These are phyloP conservation scores for Myxozyma udenii DNA, from an alignment of 805 yeast species.

Conservation along the genomic window DNA sequence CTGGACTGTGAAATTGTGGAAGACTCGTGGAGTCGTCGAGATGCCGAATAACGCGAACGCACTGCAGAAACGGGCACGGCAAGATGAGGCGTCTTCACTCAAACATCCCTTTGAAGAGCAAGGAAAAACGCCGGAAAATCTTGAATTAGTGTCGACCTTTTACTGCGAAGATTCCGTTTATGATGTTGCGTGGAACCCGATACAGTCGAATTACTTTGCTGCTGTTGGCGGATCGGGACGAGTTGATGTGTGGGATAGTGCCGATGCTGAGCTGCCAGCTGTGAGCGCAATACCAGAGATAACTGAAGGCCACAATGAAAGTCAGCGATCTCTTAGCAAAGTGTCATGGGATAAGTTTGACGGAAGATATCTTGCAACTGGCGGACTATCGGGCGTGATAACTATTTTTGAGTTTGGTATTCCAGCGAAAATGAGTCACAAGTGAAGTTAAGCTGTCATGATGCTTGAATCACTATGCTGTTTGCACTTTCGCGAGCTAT, in stretches of 20 bases:
- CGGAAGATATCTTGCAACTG: slow-evolving; percentile 35
- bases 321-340: slow-evolving; percentile 28
- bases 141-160: slow-evolving; percentile 30
- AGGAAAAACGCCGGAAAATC: not conserved
- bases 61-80: not conserved
- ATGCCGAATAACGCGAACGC: not conserved
- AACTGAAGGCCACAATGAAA: not conserved
- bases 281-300: slow-evolving; percentile 25
- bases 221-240: slow-evolving; percentile 38
- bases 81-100: not conserved
- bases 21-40: not conserved
- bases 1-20: slow-evolving; percentile 42
- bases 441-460: too few species aligned
- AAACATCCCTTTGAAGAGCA: not conserved
- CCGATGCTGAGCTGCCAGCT: slow-evolving; percentile 36
- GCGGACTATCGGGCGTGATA: slow-evolving; percentile 38
- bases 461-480: too few species aligned
- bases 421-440: too few species aligned
- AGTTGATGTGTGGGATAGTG: slow-evolving; percentile 42
- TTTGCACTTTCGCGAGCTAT: too few species aligned
- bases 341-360: slow-evolving; percentile 36
- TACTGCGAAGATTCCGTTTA: slow-evolving; percentile 36
- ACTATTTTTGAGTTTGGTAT: slow-evolving; percentile 35
- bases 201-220: slow-evolving; percentile 38
- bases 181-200: slow-evolving; percentile 43